Evolutionary conservation across 495 filamentous ascomycete genomes (phyloP), one percentile per base, ranked within the genome.

Genomic region (Aspergillus baeticus): DNA sequence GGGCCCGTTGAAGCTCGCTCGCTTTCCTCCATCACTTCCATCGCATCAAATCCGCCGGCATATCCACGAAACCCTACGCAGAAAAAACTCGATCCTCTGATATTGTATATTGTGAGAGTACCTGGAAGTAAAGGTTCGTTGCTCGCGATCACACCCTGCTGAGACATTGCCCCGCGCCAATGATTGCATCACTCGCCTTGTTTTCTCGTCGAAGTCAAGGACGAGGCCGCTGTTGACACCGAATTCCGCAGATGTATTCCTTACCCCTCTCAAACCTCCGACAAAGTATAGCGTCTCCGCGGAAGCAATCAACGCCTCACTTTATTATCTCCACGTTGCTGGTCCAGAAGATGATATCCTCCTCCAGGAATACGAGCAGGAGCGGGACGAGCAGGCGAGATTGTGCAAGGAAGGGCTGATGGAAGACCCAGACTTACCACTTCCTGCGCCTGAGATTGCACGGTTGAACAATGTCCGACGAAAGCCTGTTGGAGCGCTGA

Each of bases 321-420:
- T 98, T 3, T 98, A 97, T 71, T 97, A 93, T 64, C 70, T 96
- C 34, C 94, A 98, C 67, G 77, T 95, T 34, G 80, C 93, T 51
- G 77, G 80, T 0, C 80, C 81, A 14, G 79, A 86, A 10, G 81
- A 87, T 56, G 79, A 84, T 22, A 67, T 71, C 44, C 63, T 81
- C 10, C 73, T 86, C 3, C 66, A 76, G 29, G 69, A 78, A 54
- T 70, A 77, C 43, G 73, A 74, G 48, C 71, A 66, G 22, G 70
- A 75, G 36, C 66, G 70, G 31, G 64, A 68, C 55, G 60, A 76
- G 42, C 74, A 77, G 54, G 72, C 80, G 54, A 74, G 76, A 55
- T 70, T 79, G 54, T 61, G 80, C 69, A 71, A 77, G 69, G 65
- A 73, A 44, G 57, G 45, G 1, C 44, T 67, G 11, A 63, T 64